These are phyloP conservation scores for Yamadazyma spencermartinsiae DNA, from an alignment of 1,139 yeast species.

Conservation along the genomic window DNA sequence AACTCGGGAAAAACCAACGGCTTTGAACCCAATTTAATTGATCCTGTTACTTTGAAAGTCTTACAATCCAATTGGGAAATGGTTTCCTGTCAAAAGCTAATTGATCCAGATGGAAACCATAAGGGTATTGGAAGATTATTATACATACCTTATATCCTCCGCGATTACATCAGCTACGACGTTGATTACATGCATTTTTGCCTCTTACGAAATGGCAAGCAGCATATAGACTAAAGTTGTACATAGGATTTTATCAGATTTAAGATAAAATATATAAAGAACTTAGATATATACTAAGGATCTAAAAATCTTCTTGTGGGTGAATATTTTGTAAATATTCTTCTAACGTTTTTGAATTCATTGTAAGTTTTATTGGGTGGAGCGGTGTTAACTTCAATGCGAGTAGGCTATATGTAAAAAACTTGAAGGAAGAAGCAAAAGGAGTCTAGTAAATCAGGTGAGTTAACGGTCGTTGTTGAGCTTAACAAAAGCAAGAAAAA, in stretches of 20 bases:
- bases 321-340: neutral
- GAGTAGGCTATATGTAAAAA: neutral
- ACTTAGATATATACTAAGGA: neutral
- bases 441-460: neutral
- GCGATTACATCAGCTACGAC: constrained; percentile 24
- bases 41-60: constrained; percentile 1
- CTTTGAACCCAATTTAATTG: constrained; percentile 13
- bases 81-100: constrained; percentile 42
- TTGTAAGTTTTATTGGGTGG: neutral
- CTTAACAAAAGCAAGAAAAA: neutral
- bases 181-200: constrained; percentile 50
- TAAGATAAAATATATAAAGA: neutral
- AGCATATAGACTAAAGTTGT: neutral
- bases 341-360: too few species aligned
- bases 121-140: constrained; percentile 47
- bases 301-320: neutral
- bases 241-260: neutral
- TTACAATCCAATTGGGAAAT: constrained; percentile 39
- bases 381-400: neutral
- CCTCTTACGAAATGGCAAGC: constrained; percentile 23
- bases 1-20: constrained; percentile 30
- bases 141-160: constrained; percentile 40
- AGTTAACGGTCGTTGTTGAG: neutral
- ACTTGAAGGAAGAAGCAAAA: constrained; percentile 6
- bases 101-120: constrained; percentile 47